phyloP scores from a whole-genome alignment of 108 stramenopile genomes.

The Parmales sp. region DNA sequence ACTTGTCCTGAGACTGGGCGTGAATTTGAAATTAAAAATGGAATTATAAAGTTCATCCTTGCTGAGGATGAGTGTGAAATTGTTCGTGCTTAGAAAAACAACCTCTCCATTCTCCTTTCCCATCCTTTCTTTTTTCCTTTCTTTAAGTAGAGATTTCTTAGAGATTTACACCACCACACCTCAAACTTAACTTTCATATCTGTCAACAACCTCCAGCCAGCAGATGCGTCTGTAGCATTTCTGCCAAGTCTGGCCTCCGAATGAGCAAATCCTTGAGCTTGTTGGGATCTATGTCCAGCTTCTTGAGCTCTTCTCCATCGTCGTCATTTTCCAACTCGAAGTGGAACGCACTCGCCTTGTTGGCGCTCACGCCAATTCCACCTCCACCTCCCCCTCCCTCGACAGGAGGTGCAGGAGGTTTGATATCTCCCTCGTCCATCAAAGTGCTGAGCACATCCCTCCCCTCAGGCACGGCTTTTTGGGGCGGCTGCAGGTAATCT shows the following conservation, averaged over 20 bases:
- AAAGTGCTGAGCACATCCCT: neutral
- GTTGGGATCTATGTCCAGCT: neutral
- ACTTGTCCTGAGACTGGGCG: neutral
- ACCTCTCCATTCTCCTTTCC: neutral
- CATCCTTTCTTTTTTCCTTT: neutral
- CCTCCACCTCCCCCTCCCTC: neutral
- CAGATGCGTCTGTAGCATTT: neutral
- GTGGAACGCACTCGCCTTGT: neutral
- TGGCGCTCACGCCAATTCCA: neutral
- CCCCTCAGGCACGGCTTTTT: neutral
- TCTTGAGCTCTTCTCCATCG: neutral
- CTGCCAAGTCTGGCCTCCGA: neutral
- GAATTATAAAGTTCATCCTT: neutral
- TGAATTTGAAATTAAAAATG: neutral
- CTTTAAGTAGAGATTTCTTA: neutral
- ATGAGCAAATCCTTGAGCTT: neutral
- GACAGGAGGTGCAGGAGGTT: neutral
- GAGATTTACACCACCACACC: neutral
- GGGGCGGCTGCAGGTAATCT: constrained; percentile 19
- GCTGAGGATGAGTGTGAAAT: constrained; percentile 4
- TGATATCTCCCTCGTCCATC: neutral
- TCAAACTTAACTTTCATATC: neutral
- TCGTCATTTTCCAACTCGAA: neutral
- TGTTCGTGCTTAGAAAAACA: neutral
- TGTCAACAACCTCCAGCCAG: neutral